Conservation (phyloP, 2,329 filamentous ascomycete species). For the Pseudonectria foliicola region DNA sequence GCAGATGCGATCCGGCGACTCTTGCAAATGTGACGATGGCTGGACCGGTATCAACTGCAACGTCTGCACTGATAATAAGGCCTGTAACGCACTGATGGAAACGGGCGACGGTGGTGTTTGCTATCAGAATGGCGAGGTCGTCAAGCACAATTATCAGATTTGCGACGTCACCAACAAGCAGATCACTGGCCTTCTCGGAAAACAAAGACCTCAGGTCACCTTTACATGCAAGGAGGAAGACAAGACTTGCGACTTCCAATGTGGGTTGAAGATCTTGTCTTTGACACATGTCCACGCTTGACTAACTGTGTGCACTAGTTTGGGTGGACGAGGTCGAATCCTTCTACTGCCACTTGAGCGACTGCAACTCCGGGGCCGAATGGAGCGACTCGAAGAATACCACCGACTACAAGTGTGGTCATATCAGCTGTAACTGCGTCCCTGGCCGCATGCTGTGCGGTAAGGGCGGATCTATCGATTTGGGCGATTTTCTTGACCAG, state of each 20-base stretch:
- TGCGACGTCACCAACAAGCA: constrained; percentile 96
- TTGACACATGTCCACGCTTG: neutral
- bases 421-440: constrained; percentile 81
- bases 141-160: constrained; percentile 95
- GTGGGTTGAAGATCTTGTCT: constrained; percentile 40
- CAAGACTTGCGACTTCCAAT: constrained; percentile 87
- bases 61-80: constrained; percentile 76
- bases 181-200: constrained; percentile 79
- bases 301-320: constrained; percentile 43
- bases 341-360: constrained; percentile 87
- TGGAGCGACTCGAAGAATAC: constrained; percentile 66
- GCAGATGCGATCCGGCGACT: constrained; percentile 60
- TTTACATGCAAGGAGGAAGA: constrained; percentile 78
- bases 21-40: constrained; percentile 82
- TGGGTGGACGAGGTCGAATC: constrained; percentile 94
- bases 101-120: constrained; percentile 77
- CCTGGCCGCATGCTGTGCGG: constrained; percentile 91
- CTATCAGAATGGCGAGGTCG: constrained; percentile 82
- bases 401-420: constrained; percentile 77
- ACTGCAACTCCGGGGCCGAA: constrained; percentile 67
- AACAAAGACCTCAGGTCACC: constrained; percentile 83
- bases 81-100: constrained; percentile 84
- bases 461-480: constrained; percentile 82
- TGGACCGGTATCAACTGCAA: constrained; percentile 99
- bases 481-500: constrained; percentile 78